A percentile compares a stretch with the other conserved stretches of the same genome.
These are phyloP conservation scores for Lipomyces lipofer DNA, from an alignment of 805 yeast genomes.

Conservation along the genomic window DNA sequence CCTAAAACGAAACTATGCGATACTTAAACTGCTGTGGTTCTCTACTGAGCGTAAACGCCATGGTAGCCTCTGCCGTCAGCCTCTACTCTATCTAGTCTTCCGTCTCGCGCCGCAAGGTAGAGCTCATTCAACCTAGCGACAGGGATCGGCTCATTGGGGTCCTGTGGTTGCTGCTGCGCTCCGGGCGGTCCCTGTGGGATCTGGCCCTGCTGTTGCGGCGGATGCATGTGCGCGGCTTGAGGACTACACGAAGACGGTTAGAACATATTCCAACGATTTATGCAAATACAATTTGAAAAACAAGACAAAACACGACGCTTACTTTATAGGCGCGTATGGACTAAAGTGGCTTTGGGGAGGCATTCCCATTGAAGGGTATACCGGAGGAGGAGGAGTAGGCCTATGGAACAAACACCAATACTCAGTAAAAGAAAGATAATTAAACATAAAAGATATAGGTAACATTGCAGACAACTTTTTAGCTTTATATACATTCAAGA, in stretches of 20 bases:
- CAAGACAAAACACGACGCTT: conserved; percentile 16
- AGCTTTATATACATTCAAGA: conserved; percentile 14
- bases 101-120: conserved; percentile 57
- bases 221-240: conserved; percentile 29
- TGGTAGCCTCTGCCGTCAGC: conserved; percentile 48
- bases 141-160: conserved; percentile 42
- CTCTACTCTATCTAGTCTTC: conserved; percentile 55
- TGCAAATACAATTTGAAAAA: conserved; percentile 6
- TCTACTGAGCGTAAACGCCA: conserved; percentile 45
- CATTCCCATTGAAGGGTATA: conserved; percentile 40
- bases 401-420: conserved; percentile 30
- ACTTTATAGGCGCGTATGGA: conserved; percentile 40
- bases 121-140: conserved; percentile 52
- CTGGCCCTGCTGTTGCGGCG: conserved; percentile 23
- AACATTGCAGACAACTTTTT: conserved; percentile 11
- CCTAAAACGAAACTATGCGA: conserved; percentile 9
- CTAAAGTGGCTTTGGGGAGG: conserved; percentile 40
- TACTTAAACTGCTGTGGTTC: neutral
- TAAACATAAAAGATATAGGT: conserved; percentile 16
- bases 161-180: conserved; percentile 31
- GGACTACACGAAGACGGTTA: conserved; percentile 19
- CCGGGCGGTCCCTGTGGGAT: conserved; percentile 28
- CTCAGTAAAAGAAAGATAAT: conserved; percentile 25
- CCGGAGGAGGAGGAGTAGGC: conserved; percentile 40
- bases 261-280: conserved; percentile 2